These are phyloP conservation scores for Sphagnum contortum DNA, from an alignment of 225 moss, liverwort and hornwort species.

Conservation along the genomic window DNA sequence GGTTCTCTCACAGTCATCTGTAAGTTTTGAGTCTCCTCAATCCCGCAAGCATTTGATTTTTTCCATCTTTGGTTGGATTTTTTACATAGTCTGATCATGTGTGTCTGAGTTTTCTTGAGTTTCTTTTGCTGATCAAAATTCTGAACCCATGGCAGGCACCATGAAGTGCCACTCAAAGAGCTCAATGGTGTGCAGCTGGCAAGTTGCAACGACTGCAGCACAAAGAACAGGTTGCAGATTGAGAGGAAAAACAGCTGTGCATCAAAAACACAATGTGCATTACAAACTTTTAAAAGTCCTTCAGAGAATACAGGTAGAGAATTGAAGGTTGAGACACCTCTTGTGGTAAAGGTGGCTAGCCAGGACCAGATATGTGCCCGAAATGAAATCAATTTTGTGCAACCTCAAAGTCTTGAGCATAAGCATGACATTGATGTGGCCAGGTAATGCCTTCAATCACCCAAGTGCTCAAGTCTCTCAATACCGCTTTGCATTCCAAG, in stretches of 20 bases:
- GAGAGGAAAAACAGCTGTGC: conserved; percentile 39
- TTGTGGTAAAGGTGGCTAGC: conserved; percentile 1
- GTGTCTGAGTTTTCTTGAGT: not conserved
- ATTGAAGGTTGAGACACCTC: too few relatives aligned
- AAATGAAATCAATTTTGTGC: conserved; percentile 1
- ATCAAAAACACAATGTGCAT: conserved; percentile 32
- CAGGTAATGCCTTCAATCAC: too few relatives aligned
- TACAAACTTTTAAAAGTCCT: not conserved
- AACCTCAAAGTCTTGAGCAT: conserved; percentile 16
- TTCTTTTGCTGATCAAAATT: too few relatives aligned
- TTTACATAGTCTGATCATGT: not conserved
- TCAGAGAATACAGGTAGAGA: too few relatives aligned
- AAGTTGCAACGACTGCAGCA: conserved; percentile 11
- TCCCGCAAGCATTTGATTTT: not conserved
- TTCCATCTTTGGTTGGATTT: not conserved
- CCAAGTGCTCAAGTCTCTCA: too few relatives aligned
- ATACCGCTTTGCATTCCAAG: too few relatives aligned
- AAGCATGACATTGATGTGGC: too few relatives aligned
- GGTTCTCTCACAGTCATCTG: conserved; percentile 86
- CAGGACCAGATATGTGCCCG: conserved; percentile 7
- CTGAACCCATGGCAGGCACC: conserved; percentile 45
- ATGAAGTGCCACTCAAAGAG: conserved; percentile 66
- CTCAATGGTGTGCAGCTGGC: conserved; percentile 28
- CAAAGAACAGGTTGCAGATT: conserved; percentile 12
- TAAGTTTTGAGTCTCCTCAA: conserved; percentile 22